Base-by-base conservation (phyloP, 1,284 basidiomycete genomes). In the Pseudozyma pruni region DNA sequence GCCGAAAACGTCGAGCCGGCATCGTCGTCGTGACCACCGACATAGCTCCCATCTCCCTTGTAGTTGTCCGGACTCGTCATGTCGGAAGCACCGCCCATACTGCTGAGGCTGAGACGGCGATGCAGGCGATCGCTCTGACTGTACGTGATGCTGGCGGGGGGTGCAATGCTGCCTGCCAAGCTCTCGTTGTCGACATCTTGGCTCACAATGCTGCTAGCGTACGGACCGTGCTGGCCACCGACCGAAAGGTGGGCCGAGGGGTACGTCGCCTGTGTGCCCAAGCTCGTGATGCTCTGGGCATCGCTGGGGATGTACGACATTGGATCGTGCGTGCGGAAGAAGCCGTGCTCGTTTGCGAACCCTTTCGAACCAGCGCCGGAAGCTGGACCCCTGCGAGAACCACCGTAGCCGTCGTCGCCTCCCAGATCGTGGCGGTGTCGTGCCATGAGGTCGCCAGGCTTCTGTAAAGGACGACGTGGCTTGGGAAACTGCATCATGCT, bases 291-390 rank as follows among this genome's bases (percentile, higher is more conserved):
- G 42, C 72, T 73, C 56, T 78, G 76, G 7, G 77, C 70, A 43
- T 98, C 95, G 17, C 92, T 92, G 2, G 94, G 94, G 67, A 98
- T 95, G 83, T 94, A 97, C 8, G 91, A 89, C 60, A 97, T 87
- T 0, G 94, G 89, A 81, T 97, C 94, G 84, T 98, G 94, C 0
- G 92, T 93, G 53, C 94, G 89, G 83, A 94, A 98, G 86, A 96
- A 98, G 79, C 90, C 90, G 39, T 92, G 87, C 81, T 97, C 66
- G 88, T 89, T 49, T 91, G 95, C 75, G 87, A 86, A 52, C 6
- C 60, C 53, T 14, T 52, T 55, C 3, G 31, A 29, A 37, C 61
- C 55, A 2, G n/a, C 58, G 8, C 48, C 50, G 4, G 34, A 29
- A 29, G 51, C 17, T 14, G 50, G 45, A 4, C 48, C 44, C 29